Percentiles rank a stretch among this genome's conserved stretches.
phyloP scores from a whole-genome alignment of 495 filamentous ascomycete species.

The Penicillium fimorum region DNA sequence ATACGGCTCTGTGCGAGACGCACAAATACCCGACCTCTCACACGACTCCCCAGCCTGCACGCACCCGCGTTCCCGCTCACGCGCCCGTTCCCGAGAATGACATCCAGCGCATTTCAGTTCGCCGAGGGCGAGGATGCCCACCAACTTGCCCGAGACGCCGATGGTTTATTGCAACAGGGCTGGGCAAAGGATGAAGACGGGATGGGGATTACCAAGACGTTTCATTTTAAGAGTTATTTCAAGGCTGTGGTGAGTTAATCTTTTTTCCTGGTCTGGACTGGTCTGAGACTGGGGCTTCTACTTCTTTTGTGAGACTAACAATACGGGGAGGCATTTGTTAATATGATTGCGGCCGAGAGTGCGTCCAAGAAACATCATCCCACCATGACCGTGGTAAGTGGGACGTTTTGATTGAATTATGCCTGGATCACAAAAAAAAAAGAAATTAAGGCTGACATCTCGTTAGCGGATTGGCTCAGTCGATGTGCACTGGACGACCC shows the following conservation, averaged over 20 bases:
- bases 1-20: constrained; percentile 3
- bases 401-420: not conserved
- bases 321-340: constrained; percentile 36
- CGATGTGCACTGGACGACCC: constrained; percentile 67
- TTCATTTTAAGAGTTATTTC: constrained; percentile 46
- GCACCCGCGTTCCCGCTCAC: not conserved
- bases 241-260: constrained; percentile 40
- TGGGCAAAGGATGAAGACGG: constrained; percentile 41
- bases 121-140: constrained; percentile 37
- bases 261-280: not conserved
- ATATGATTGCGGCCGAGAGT: constrained; percentile 43
- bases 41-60: not conserved
- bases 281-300: not conserved
- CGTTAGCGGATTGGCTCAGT: constrained; percentile 45
- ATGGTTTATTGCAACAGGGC: constrained; percentile 31
- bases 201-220: constrained; percentile 44
- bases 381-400: constrained; percentile 46
- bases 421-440: constrained; percentile 3
- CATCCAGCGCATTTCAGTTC: constrained; percentile 30
- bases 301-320: constrained; percentile 3
- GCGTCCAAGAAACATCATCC: constrained; percentile 47
- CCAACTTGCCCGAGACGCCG: constrained; percentile 25
- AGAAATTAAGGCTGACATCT: constrained; percentile 13
- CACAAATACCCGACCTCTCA: not conserved
- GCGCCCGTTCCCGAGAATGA: constrained; percentile 12